Percentiles rank a stretch among this genome's conserved stretches.
Conservation (phyloP, 108 stramenopile species). For the Halocafeteria seosinensis region DNA sequence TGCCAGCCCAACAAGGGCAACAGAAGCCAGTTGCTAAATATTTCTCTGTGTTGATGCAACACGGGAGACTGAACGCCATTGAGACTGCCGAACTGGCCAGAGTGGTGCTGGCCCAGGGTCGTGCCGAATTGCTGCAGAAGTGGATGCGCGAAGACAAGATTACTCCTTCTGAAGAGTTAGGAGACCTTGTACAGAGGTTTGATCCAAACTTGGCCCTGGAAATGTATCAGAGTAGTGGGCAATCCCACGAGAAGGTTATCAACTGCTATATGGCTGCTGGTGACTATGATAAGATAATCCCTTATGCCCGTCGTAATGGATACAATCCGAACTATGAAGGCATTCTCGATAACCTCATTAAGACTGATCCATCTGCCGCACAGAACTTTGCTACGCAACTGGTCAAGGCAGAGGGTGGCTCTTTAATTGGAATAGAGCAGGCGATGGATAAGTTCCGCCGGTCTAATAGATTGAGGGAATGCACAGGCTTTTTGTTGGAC, state of each 20-base stretch:
- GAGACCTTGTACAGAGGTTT: slow-evolving; percentile 79
- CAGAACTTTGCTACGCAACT: slow-evolving; percentile 85
- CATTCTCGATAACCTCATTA: slow-evolving; percentile 91
- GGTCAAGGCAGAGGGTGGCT: slow-evolving; percentile 74
- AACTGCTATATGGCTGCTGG: slow-evolving; percentile 92
- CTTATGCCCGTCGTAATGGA: slow-evolving; percentile 80
- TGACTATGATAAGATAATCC: slow-evolving; percentile 95
- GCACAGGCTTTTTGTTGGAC: slow-evolving; percentile 88
- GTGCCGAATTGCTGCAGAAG: slow-evolving; percentile 87
- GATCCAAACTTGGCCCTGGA: slow-evolving; percentile 87
- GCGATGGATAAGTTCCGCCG: slow-evolving; percentile 93
- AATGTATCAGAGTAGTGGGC: slow-evolving; percentile 73
- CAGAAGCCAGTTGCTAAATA: slow-evolving; percentile 95
- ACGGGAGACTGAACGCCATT: slow-evolving; percentile 75
- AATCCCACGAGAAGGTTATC: slow-evolving; percentile 88
- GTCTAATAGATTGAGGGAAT: slow-evolving; percentile 83
- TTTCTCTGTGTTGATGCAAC: slow-evolving; percentile 84
- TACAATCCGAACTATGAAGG: slow-evolving; percentile 81
- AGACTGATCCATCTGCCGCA: slow-evolving; percentile 88
- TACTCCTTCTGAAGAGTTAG: slow-evolving; percentile 78
- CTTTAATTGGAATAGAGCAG: slow-evolving; percentile 78
- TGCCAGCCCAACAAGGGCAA: slow-evolving; percentile 79
- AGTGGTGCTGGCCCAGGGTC: slow-evolving; percentile 81
- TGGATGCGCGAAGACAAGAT: slow-evolving; percentile 97
- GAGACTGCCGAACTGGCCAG: slow-evolving; percentile 93